Conservation (phyloP, 2,329 filamentous ascomycete species). For the Aspergillus ochraceoroseus region DNA sequence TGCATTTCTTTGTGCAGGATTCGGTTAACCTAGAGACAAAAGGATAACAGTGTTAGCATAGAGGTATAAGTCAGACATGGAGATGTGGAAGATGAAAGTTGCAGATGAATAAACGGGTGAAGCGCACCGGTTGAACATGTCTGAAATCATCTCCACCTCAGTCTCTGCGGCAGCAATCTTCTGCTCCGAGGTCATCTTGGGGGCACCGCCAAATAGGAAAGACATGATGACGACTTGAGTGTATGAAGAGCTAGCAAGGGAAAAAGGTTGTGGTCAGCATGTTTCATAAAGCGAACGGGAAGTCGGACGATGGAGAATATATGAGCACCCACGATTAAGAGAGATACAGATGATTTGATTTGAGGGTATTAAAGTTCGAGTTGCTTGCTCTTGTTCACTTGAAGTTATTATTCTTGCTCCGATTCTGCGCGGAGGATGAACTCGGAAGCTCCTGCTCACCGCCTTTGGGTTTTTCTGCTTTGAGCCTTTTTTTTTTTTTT, state of each 20-base stretch:
- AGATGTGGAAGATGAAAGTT: not conserved
- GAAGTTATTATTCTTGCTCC: slow-evolving; percentile 7
- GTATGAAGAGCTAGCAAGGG: not conserved
- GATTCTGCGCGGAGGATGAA: slow-evolving; percentile 15
- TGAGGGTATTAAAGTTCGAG: not conserved
- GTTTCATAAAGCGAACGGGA: not conserved
- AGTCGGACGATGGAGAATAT: not conserved
- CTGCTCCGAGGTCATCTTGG: slow-evolving; percentile 88
- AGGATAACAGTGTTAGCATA: not conserved
- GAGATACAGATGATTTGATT: not conserved
- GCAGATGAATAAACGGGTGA: not conserved
- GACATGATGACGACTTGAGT: slow-evolving; percentile 53
- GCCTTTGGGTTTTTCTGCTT: slow-evolving; percentile 18
- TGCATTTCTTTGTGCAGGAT: slow-evolving; percentile 89
- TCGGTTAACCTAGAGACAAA: slow-evolving; percentile 62
- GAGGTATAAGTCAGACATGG: not conserved
- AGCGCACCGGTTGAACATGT: slow-evolving; percentile 92
- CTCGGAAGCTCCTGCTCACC: slow-evolving; percentile 17
- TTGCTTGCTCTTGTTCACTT: too few relatives aligned
- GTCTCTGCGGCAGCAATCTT: slow-evolving; percentile 96
- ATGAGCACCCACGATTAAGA: slow-evolving; percentile 4
- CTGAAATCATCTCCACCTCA: slow-evolving; percentile 94
- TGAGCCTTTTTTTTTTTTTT: slow-evolving; percentile 18
- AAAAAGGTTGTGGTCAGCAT: not conserved
- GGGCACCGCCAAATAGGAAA: slow-evolving; percentile 65